Conservation (phyloP, 148 eudicot genomes). For the Amaranthus palmeri region DNA sequence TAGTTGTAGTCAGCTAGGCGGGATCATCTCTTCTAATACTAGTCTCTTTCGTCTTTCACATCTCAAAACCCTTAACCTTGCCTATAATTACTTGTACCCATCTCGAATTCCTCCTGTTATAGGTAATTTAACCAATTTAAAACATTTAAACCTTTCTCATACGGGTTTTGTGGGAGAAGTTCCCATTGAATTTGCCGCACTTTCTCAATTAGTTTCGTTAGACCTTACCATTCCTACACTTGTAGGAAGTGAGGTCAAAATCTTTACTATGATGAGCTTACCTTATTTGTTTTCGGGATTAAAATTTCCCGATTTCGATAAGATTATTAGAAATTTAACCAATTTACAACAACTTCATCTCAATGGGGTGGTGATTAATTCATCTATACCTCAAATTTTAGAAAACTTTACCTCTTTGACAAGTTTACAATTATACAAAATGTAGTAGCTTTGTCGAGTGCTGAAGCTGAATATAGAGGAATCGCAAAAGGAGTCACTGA, state of each 20-base stretch:
- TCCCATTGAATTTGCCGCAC: background rate
- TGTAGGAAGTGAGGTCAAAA: too few species aligned
- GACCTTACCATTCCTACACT: background rate
- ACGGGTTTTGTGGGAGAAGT: background rate
- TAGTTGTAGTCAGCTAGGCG: background rate
- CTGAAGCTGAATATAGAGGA: too few species aligned
- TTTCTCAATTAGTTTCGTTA: slow-evolving; percentile 3
- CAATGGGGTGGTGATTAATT: background rate
- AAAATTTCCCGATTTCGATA: background rate
- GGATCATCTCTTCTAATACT: background rate
- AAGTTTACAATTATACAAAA: background rate
- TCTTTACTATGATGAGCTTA: background rate
- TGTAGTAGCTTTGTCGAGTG: too few species aligned
- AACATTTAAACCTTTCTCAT: background rate
- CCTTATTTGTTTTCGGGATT: too few species aligned
- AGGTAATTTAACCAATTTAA: background rate
- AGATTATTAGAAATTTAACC: background rate
- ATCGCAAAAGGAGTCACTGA: too few species aligned
- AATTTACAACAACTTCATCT: slow-evolving; percentile 10
- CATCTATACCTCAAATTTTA: slow-evolving; percentile 2
- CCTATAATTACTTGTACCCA: slow-evolving; percentile 16
- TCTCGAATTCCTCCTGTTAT: slow-evolving; percentile 1
- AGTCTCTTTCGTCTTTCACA: background rate
- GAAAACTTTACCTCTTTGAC: background rate
- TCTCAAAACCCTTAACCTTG: slow-evolving; percentile 22